Evolutionary conservation across 768 basidiomycete species (phyloP), one percentile per base, ranked within the genome.

Genomic region (Flagelloscypha sp.): DNA sequence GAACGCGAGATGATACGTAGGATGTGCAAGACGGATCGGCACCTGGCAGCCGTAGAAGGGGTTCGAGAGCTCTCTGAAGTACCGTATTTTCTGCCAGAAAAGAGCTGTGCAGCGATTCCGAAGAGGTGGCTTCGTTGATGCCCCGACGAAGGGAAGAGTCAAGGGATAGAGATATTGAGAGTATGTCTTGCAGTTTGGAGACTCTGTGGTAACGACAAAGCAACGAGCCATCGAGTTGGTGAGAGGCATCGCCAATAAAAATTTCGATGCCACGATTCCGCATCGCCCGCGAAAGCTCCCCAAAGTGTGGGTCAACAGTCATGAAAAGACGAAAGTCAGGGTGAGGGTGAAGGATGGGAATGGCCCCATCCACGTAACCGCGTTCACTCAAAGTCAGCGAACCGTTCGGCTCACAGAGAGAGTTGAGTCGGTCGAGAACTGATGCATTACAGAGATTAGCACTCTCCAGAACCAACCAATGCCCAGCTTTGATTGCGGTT

Each of bases 221-320:
- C n/a, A n/a, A n/a, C n/a, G n/a, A n/a, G n/a, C n/a, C n/a, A n/a
- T n/a, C n/a, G n/a, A n/a, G n/a, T n/a, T n/a, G n/a, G n/a, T n/a
- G n/a, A n/a, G 58, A 54, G 13, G 39, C 35, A 5, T 51, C 33
- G 7, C 67, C 36, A 36, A 90, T 48, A 19, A 72, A 69, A 30
- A 97, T 70, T 57, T 99, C 95, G 23, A 95, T 65, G 12, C 94
- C 94, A 38, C 95, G 78, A 59, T 99, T 99, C 17, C 95, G 83
- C 95, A 99, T 99, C 2, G 95, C 95, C 24, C 95, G 72, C 2
- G 95, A 98, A 8, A 98, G 64, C 58, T 99, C 95, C 29, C 95
- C 95, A 42, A 82, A 72, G 42, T 81, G 79, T 19, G 89, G 85
- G 52, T 99, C 88, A 34, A 93, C 78, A 2, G 80, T 76, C 90